Base-by-base conservation (phyloP, 495 filamentous ascomycete genomes). In the Penicillium bialowiezense region DNA sequence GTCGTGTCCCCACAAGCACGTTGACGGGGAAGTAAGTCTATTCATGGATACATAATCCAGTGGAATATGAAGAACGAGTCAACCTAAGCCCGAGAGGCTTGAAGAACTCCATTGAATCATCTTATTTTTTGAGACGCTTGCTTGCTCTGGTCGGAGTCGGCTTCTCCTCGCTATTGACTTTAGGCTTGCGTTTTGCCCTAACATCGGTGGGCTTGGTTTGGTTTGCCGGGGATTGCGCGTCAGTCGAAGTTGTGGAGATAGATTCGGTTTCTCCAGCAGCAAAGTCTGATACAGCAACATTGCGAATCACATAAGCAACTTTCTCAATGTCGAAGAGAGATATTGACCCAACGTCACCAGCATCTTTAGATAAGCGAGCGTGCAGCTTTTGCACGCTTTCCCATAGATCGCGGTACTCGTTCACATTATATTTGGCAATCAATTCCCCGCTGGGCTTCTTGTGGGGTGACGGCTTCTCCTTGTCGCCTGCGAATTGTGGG, bases 251-350 rank as follows among this genome's bases (percentile, higher is more conserved):
- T 7, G 7, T 8, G 12, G 29, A 32, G 3, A 7, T 12, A 10
- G 23, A 35, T 15, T 29, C 35, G 0, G 21, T 7, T 34, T 41
- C 13, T 26, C 32, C 21, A 14, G 21, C 39, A 10, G 2, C 10
- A 15, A 40, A 48, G 7, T 56, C 67, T 5, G 67, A 69, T 7
- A 60, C 29, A 10, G 45, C 63, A 41, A 72, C 42, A 58, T 71
- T 60, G 33, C 64, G 55, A 10, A 76, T 21, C 44, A 87, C 84
- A 56, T 80, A 88, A 7, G 85, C 87, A 20, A 82, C 85, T 36
- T 79, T 83, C 58, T 91, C 87, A 15, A 89, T 61, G 36, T 88
- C 80, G 15, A 73, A 63, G 12, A 80, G 80, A 4, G 66, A 74
- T 5, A 86, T 72, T 10, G 14, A 23, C 24, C 5, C 39, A 5